These are phyloP conservation scores for Didymella arachidicola DNA, from an alignment of 2,329 filamentous ascomycete species.

Conservation along the genomic window DNA sequence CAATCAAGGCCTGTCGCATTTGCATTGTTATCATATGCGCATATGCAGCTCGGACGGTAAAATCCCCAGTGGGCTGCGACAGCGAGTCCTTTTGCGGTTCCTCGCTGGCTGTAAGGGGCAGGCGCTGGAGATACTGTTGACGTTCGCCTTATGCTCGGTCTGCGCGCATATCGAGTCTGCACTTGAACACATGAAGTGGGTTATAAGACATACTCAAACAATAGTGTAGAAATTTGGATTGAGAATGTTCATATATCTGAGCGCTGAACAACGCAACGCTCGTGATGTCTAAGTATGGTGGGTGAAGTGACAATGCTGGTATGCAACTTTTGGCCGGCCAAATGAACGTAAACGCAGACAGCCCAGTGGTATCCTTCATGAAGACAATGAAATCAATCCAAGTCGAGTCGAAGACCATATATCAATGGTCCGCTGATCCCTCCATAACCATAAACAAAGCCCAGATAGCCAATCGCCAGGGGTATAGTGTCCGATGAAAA, in stretches of 20 bases:
- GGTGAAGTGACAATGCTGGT: slow-evolving; percentile 21
- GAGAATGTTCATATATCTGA: slow-evolving; percentile 34
- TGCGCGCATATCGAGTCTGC: neutral
- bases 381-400: slow-evolving; percentile 16
- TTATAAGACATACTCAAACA: slow-evolving; percentile 25
- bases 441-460: slow-evolving; percentile 14
- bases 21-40: neutral
- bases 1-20: slow-evolving; percentile 2
- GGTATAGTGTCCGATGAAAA: slow-evolving; percentile 24
- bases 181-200: slow-evolving; percentile 30
- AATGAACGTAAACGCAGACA: slow-evolving; percentile 15
- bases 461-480: slow-evolving; percentile 23
- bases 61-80: neutral
- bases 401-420: slow-evolving; percentile 19
- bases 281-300: slow-evolving; percentile 28
- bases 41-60: slow-evolving; percentile 1
- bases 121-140: slow-evolving; percentile 3
- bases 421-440: slow-evolving; percentile 18
- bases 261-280: slow-evolving; percentile 30
- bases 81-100: neutral
- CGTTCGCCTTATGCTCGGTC: neutral
- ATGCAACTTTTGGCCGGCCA: slow-evolving; percentile 29
- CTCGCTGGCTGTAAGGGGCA: neutral
- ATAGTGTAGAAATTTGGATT: neutral
- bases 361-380: slow-evolving; percentile 33